Evolutionary conservation across 768 basidiomycete species (phyloP), one percentile per base, ranked within the genome.

Genomic region (Cubamyces lactineus): DNA sequence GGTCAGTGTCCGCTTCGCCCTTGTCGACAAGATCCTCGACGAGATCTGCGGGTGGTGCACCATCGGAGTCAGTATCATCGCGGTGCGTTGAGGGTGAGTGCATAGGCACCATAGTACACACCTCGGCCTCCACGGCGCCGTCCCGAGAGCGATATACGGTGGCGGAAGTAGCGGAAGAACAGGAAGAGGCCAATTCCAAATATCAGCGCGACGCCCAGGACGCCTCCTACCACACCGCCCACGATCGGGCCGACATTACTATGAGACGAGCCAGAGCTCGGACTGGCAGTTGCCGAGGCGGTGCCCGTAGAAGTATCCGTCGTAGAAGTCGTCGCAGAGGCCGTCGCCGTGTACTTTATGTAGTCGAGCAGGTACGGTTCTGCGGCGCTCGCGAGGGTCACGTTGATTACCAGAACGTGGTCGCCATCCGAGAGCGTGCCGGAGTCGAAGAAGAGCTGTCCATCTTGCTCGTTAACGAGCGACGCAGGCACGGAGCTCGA

Each of bases 151-250:
- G 39, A 56, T 43, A 64, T 60, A 16, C 61, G 60, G 15, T 67
- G 65, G 45, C 62, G 62, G 50, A 62, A 57, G 40, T 49, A 51
- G 38, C 59, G 34, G 42, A 46, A 55, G 45, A 40, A 63, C 19
- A 58, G 26, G 52, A 65, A 61, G 8, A 65, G 19, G 21, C 52
- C 53, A 21, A 61, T 34, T n/a, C 57, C 30, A 13, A 63, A 5
- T 30, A 57, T 43, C 30, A 67, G 23, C 3, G 46, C 30, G 26
- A 66, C n/a, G 24, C 40, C 53, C 15, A 53, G 55, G 1, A 66
- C 50, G 15, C 68, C 68, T n/a, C 64, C 68, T 13, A 67, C 57
- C 6, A 66, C 68, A 3, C 66, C 68, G 12, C 66, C 68, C 3
- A 58, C 64, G 24, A 69, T 67, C 41, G 68, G 58, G 38, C 66